Evolutionary conservation across 768 basidiomycete genomes (phyloP).

Genomic region (Scleroderma citrinum): DNA sequence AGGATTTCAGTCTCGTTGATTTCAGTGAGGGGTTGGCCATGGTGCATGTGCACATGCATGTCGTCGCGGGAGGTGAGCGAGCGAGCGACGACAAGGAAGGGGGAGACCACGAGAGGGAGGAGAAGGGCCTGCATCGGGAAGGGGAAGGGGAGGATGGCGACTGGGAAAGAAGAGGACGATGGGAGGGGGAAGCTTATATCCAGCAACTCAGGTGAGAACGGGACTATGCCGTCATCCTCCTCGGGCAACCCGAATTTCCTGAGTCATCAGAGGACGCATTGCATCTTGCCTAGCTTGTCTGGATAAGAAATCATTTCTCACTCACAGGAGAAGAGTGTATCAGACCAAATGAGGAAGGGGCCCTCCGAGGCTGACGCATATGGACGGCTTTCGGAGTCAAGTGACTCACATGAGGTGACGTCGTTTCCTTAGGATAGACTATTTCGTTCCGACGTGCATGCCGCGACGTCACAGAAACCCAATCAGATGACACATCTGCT

Average conservation of each 20-base stretch:
- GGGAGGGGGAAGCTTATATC: not conserved
- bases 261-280: too few species aligned
- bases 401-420: too few species aligned
- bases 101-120: not conserved
- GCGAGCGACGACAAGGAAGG: conserved; percentile 11
- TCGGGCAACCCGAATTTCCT: not conserved
- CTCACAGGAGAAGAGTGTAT: too few species aligned
- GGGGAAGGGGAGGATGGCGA: not conserved
- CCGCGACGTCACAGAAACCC: too few species aligned
- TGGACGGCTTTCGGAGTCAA: too few species aligned
- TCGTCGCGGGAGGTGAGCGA: conserved; percentile 19
- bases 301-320: too few species aligned
- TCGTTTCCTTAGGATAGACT: too few species aligned
- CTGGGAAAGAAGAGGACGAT: not conserved
- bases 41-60: conserved; percentile 43
- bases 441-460: too few species aligned
- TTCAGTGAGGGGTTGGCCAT: conserved; percentile 44
- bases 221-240: not conserved
- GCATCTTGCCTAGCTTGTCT: too few species aligned
- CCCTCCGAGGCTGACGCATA: too few species aligned
- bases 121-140: not conserved
- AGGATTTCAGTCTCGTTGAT: conserved; percentile 77
- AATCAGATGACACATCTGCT: too few species aligned
- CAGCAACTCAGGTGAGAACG: conserved; percentile 6
- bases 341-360: too few species aligned